Evolutionary conservation across 495 filamentous ascomycete genomes (phyloP).

Genomic region (Aspergillus funiculosus): DNA sequence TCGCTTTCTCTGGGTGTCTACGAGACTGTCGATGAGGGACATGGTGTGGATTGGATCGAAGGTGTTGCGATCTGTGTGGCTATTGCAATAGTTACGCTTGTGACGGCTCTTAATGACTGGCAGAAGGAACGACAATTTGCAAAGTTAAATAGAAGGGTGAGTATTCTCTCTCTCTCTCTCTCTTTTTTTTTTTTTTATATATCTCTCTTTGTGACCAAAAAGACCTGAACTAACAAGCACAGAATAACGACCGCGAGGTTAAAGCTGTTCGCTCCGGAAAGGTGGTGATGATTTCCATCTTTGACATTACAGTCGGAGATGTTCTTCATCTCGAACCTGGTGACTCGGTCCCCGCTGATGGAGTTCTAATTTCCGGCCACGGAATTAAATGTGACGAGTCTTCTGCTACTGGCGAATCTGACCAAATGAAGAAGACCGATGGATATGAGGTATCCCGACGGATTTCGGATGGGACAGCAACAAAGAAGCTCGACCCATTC

Average conservation of each 20-base stretch:
- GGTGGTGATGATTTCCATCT: conserved; percentile 63
- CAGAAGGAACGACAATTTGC: conserved; percentile 77
- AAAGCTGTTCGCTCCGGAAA: conserved; percentile 74
- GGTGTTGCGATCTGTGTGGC: conserved; percentile 73
- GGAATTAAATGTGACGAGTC: conserved; percentile 65
- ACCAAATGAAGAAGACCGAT: conserved; percentile 58
- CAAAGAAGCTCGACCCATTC: conserved; percentile 58
- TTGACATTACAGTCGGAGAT: conserved; percentile 67
- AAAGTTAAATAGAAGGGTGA: conserved; percentile 63
- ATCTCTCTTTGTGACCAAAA: background rate
- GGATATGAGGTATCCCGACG: conserved; percentile 54
- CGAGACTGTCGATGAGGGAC: conserved; percentile 45
- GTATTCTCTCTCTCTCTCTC: conserved; percentile 1
- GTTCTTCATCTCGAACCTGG: conserved; percentile 69
- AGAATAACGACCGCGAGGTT: conserved; percentile 74
- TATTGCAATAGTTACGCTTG: conserved; percentile 68
- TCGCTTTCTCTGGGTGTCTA: conserved; percentile 70
- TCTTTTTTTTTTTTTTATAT: background rate
- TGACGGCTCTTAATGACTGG: conserved; percentile 71
- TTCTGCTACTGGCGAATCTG: conserved; percentile 63
- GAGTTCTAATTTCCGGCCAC: conserved; percentile 56
- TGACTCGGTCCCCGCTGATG: conserved; percentile 61
- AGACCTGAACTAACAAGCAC: conserved; percentile 8
- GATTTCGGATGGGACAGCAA: conserved; percentile 48
- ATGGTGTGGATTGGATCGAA: conserved; percentile 69